Conservation (phyloP, 306 rosid species). For the Senna siamea region DNA sequence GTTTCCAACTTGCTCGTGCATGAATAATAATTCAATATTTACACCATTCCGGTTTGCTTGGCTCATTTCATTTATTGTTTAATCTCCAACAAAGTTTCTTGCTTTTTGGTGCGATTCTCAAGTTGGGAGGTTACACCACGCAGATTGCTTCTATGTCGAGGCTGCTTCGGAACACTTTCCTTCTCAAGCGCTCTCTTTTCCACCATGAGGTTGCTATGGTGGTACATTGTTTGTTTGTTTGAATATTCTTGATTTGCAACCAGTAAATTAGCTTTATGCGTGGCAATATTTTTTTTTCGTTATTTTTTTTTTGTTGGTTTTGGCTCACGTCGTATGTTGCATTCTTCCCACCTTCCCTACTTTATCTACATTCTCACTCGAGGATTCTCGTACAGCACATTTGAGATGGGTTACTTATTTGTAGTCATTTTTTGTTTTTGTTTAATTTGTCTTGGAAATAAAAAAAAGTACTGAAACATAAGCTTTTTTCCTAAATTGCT, state of each 20-base stretch:
- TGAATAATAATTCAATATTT: not conserved
- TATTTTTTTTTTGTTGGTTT: not conserved
- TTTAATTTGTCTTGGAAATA: not conserved
- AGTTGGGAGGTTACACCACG: conserved; percentile 26
- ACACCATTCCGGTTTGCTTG: not conserved
- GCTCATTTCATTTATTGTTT: not conserved
- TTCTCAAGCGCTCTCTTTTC: conserved; percentile 55
- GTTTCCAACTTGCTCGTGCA: not conserved
- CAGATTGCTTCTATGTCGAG: conserved; percentile 61
- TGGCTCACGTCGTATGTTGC: not conserved
- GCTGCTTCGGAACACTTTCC: conserved; percentile 61
- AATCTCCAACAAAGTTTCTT: conserved; percentile 21
- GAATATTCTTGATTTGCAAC: not conserved
- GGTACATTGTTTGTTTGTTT: not conserved
- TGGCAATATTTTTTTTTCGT: not conserved
- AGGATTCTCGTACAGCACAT: conserved; percentile 18
- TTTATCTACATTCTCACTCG: not conserved
- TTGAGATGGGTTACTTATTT: not conserved
- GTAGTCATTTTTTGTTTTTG: not conserved
- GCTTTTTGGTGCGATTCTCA: not conserved
- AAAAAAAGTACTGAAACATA: not conserved
- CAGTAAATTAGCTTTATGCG: not conserved
- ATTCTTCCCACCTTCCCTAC: not conserved
- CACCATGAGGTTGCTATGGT: conserved; percentile 50
- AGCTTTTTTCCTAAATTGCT: not conserved